phyloP scores from a whole-genome alignment of 2,329 filamentous ascomycete species.

The Chrysoporthe cubensis region DNA sequence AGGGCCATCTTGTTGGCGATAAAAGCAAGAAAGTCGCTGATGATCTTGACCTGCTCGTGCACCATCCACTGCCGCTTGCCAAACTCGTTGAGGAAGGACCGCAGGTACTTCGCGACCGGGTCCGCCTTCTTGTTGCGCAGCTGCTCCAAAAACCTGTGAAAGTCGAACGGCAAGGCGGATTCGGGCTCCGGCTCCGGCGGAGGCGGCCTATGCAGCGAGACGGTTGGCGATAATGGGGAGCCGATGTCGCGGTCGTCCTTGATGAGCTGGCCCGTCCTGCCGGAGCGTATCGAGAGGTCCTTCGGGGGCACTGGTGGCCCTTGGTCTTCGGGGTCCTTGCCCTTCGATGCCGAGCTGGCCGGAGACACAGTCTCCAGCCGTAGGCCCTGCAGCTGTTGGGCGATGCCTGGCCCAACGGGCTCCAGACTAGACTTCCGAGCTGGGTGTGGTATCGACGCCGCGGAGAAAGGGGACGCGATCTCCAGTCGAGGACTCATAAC shows the following conservation, averaged over 20 bases:
- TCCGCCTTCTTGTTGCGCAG: constrained; percentile 96
- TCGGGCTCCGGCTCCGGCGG: constrained; percentile 79
- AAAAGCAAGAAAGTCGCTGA: constrained; percentile 92
- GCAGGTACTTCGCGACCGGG: constrained; percentile 91
- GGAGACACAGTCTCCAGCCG: constrained; percentile 46
- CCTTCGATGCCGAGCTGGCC: constrained; percentile 42
- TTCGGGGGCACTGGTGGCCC: constrained; percentile 65
- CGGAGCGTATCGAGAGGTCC: constrained; percentile 50
- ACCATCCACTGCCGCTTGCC: constrained; percentile 99
- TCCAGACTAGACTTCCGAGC: constrained; percentile 87
- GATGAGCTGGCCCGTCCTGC: constrained; percentile 40
- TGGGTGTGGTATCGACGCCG: constrained; percentile 67
- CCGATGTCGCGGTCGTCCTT: constrained; percentile 45
- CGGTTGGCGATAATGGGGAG: constrained; percentile 50
- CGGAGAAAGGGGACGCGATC: constrained; percentile 76
- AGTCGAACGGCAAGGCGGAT: constrained; percentile 88
- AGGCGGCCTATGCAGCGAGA: constrained; percentile 64
- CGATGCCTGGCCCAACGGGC: constrained; percentile 59
- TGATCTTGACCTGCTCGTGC: constrained; percentile 98
- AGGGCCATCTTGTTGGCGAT: constrained; percentile 98
- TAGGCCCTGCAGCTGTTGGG: constrained; percentile 51
- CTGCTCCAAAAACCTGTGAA: constrained; percentile 95
- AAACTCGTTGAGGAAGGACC: constrained; percentile 93
- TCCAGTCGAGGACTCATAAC: constrained; percentile 92
- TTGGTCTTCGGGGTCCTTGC: constrained; percentile 47